Percentiles rank a stretch among this genome's conserved stretches.
Evolutionary conservation across 768 basidiomycete genomes (phyloP).

Genomic region (Tulasnella sp.): DNA sequence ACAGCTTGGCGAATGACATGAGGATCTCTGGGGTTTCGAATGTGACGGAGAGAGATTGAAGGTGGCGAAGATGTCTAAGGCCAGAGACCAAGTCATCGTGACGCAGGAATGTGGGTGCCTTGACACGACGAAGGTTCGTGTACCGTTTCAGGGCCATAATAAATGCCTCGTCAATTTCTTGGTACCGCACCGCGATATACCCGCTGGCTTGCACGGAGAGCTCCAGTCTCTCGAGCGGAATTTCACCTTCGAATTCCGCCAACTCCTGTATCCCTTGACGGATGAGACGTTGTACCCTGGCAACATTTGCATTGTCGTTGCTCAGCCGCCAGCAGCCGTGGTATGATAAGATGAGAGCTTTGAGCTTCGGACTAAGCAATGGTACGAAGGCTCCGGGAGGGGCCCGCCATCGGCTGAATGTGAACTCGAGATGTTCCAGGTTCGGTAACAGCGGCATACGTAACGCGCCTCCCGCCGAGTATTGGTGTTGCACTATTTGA

Average conservation of each 20-base stretch:
- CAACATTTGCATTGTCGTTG: no score
- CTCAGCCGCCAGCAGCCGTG: neutral
- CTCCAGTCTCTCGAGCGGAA: neutral
- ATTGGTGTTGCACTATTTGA: neutral
- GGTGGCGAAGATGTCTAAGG: neutral
- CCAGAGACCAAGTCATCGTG: neutral
- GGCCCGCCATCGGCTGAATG: neutral
- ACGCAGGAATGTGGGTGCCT: neutral
- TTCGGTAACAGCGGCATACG: neutral
- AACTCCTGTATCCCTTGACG: neutral
- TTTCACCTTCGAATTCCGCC: neutral
- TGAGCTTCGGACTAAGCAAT: neutral
- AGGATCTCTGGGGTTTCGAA: neutral
- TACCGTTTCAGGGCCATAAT: neutral
- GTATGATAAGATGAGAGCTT: neutral
- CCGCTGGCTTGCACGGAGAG: neutral
- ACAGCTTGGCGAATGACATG: neutral
- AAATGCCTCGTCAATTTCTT: neutral
- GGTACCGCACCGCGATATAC: neutral
- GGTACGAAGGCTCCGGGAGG: neutral
- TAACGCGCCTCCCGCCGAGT: no score
- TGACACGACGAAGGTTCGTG: neutral
- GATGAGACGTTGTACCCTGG: no score
- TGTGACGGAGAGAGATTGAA: neutral
- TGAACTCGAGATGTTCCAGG: neutral